Base-by-base conservation (phyloP, 2,329 filamentous ascomycete species). In the Rosellinia necatrix region DNA sequence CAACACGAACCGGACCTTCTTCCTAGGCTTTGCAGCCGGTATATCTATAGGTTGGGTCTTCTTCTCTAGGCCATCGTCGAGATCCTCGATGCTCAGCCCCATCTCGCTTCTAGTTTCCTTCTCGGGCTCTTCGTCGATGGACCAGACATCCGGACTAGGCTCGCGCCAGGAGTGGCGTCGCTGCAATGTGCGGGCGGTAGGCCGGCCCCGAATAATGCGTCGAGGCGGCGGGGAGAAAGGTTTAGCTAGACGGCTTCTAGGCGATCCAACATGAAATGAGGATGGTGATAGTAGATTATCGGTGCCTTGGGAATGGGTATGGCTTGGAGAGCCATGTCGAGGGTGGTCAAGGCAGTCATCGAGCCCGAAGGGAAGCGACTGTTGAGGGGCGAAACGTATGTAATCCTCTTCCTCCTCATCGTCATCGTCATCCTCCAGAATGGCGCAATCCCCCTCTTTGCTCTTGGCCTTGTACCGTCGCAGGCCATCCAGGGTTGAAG, bases 81-180 rank as follows among this genome's bases (percentile, higher is more conserved):
- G 66, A 46, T 70, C 67, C 49, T 68, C 62, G 29, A 71, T 64
- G 60, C 71, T 72, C 8, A 70, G 61, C 0, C 71, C 74, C 66
- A 72, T 68, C 65, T 79, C 76, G 59, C 75, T 77, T 70, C 75
- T 69, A 21, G 78, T 68, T 63, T 82, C 79, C 64, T 81, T 79
- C 70, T 83, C 81, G 1, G 78, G 78, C 71, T 84, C 81, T 67
- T 85, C 82, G 69, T 82, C 78, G 53, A 85, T 85, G 25, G 79
- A 79, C 78, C 81, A 85, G 3, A 85, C 82, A 49, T 84, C 81
- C 0, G 81, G 81, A 64, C 81, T 84, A 6, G 82, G 82, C 70
- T 82, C 78, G 32, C 81, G 74, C 82, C 82, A 85, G 1, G 82
- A 75, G 52, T 75, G 75, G 8, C 75, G 75, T 7, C 78, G 76